A percentile compares a stretch with the other conserved stretches of the same genome.
These are phyloP conservation scores for Mortierella sp. DNA, from an alignment of 371 early-diverging fungal genomes.

Conservation along the genomic window DNA sequence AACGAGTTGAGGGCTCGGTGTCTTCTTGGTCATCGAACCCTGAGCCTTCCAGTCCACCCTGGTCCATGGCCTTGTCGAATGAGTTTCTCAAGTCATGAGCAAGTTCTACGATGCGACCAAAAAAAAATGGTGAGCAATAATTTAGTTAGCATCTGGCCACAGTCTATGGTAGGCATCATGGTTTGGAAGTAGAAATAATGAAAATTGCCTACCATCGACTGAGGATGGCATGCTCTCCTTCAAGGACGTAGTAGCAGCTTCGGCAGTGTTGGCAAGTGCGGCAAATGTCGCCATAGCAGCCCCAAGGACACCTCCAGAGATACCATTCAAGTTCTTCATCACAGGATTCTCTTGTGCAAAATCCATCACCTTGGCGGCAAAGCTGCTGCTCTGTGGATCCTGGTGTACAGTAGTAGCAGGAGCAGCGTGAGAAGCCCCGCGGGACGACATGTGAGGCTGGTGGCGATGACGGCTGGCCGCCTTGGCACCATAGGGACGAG, in stretches of 20 bases:
- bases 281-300: slow-evolving; percentile 20
- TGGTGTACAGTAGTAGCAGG: neutral
- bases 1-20: neutral
- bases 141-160: neutral
- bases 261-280: slow-evolving; percentile 5
- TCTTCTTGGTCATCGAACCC: slow-evolving; percentile 21
- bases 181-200: neutral
- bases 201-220: slow-evolving; percentile 14
- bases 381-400: neutral
- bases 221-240: slow-evolving; percentile 18
- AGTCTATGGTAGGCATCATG: neutral
- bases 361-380: slow-evolving; percentile 29
- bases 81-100: neutral
- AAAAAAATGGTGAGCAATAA: neutral
- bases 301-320: slow-evolving; percentile 32
- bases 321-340: slow-evolving; percentile 30
- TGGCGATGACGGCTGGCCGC: slow-evolving; percentile 40
- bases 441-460: slow-evolving; percentile 25
- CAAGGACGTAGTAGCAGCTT: slow-evolving; percentile 2
- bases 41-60: slow-evolving; percentile 20
- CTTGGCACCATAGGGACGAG: slow-evolving; percentile 26
- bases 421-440: neutral
- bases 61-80: slow-evolving; percentile 12
- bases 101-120: neutral
- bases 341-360: slow-evolving; percentile 16